phyloP scores from a whole-genome alignment of 495 filamentous ascomycete genomes.

The Paragyromitra xinjiangensis region DNA sequence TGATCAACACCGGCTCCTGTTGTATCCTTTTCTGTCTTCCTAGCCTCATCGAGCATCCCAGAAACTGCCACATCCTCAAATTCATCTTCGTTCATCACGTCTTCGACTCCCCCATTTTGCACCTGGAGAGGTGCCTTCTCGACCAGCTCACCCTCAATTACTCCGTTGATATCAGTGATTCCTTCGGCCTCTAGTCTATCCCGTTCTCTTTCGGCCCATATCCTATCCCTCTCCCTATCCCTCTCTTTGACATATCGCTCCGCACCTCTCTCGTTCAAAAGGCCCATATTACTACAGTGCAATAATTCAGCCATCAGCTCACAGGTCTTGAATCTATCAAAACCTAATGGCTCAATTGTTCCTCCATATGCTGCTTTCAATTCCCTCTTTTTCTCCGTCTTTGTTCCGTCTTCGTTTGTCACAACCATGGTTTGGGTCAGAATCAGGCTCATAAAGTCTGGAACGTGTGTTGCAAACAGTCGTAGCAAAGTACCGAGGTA shows the following conservation, averaged over 20 bases:
- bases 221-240: slow-evolving; percentile 79
- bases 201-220: slow-evolving; percentile 72
- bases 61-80: slow-evolving; percentile 84
- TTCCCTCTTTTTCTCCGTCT: slow-evolving; percentile 68
- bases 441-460: slow-evolving; percentile 92
- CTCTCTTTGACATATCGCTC: slow-evolving; percentile 84
- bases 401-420: slow-evolving; percentile 68
- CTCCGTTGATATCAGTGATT: slow-evolving; percentile 42
- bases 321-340: slow-evolving; percentile 98
- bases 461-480: slow-evolving; percentile 88
- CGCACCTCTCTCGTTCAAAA: slow-evolving; percentile 91
- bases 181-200: slow-evolving; percentile 49
- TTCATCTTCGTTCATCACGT: slow-evolving; percentile 72
- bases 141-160: slow-evolving; percentile 54
- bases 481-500: slow-evolving; percentile 94
- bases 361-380: slow-evolving; percentile 86
- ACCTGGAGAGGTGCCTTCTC: slow-evolving; percentile 70
- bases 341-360: slow-evolving; percentile 92
- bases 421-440: slow-evolving; percentile 68
- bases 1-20: slow-evolving; percentile 8
- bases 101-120: slow-evolving; percentile 73
- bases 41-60: slow-evolving; percentile 52
- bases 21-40: slow-evolving; percentile 13
- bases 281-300: slow-evolving; percentile 98
- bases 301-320: slow-evolving; percentile 98